These are phyloP conservation scores for Leccinum angustisporum DNA, from an alignment of 1,284 basidiomycete genomes.

Conservation along the genomic window DNA sequence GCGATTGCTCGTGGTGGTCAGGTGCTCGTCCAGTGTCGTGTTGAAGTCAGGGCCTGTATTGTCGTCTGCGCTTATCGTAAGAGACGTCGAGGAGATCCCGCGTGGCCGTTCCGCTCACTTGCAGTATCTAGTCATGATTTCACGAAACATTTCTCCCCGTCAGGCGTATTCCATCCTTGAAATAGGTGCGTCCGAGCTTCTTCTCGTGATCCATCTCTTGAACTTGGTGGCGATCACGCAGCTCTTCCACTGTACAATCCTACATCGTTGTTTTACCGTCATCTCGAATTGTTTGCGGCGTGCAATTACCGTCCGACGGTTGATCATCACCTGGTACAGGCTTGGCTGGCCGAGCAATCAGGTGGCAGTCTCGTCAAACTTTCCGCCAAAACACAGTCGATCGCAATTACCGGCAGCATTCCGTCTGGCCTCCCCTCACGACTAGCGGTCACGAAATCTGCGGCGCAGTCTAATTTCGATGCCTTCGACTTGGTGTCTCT, in stretches of 20 bases:
- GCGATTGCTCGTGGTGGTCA: conserved; percentile 40
- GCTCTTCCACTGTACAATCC: conserved; percentile 58
- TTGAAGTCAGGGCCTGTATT: conserved; percentile 53
- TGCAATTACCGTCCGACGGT: conserved; percentile 43
- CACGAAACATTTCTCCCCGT: conserved; percentile 33
- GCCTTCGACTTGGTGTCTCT: conserved; percentile 41
- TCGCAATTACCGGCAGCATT: conserved; percentile 7
- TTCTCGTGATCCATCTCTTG: background rate
- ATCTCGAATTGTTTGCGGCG: conserved; percentile 48
- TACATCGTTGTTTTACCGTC: conserved; percentile 47
- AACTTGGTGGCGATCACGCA: conserved; percentile 19
- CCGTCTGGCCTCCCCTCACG: conserved; percentile 6
- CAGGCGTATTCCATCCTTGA: conserved; percentile 42
- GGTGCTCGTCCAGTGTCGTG: conserved; percentile 67
- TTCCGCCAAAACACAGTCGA: conserved; percentile 12
- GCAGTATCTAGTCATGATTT: conserved; percentile 39
- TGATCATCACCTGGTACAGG: conserved; percentile 40
- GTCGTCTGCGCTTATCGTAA: conserved; percentile 65
- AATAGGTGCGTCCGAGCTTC: conserved; percentile 37
- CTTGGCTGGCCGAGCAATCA: conserved; percentile 38
- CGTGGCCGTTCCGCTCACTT: conserved; percentile 5
- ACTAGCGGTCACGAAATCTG: conserved; percentile 14
- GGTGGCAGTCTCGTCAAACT: conserved; percentile 16
- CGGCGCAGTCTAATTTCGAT: conserved; percentile 28
- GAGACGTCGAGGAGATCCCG: conserved; percentile 24